Conservation (phyloP, 1,284 basidiomycete species). For the Trametes hirsuta region DNA sequence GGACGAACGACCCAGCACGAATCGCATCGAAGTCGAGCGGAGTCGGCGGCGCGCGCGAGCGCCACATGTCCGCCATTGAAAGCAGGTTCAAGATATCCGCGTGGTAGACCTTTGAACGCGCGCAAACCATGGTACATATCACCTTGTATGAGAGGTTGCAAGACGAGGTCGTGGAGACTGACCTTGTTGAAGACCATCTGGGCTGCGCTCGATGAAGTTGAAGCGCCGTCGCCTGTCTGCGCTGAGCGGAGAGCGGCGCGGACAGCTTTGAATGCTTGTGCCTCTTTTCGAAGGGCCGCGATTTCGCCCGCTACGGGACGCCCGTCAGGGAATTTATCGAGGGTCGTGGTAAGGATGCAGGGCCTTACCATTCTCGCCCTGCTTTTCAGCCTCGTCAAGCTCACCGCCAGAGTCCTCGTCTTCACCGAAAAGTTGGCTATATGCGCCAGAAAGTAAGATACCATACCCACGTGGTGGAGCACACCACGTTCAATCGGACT, state of each 20-base stretch:
- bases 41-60: constrained; percentile 79
- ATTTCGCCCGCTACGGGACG: constrained; percentile 82
- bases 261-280: constrained; percentile 84
- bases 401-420: constrained; percentile 81
- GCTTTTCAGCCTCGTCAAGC: constrained; percentile 83
- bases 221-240: constrained; percentile 29
- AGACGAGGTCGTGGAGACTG: constrained; percentile 4
- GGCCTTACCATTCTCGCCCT: constrained; percentile 82
- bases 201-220: constrained; percentile 54
- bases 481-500: constrained; percentile 35
- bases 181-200: constrained; percentile 88
- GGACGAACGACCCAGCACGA: constrained; percentile 58
- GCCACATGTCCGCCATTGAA: constrained; percentile 99
- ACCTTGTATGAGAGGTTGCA: neutral
- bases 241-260: constrained; percentile 62
- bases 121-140: neutral
- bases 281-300: constrained; percentile 86
- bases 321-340: neutral
- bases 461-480: neutral
- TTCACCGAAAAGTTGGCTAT: constrained; percentile 94
- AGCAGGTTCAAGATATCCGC: constrained; percentile 89
- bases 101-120: constrained; percentile 75
- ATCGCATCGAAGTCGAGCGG: constrained; percentile 84
- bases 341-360: neutral
- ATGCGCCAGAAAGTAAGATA: neutral